Evolutionary conservation across 768 basidiomycete species (phyloP), one percentile per base, ranked within the genome.

Genomic region (Termitomyces eurrhizus): DNA sequence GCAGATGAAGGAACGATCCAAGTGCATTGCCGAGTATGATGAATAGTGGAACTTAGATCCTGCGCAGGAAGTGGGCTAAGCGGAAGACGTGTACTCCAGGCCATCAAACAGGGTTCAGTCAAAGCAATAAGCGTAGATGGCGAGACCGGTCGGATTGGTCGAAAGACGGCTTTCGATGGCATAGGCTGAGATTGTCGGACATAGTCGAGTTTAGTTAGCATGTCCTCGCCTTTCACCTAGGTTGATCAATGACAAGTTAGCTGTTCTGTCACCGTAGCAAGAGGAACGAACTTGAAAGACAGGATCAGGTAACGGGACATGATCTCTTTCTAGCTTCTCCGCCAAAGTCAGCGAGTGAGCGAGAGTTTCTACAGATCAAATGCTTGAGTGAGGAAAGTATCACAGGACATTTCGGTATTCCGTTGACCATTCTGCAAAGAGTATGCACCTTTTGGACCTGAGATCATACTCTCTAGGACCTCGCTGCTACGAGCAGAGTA

Each of bases 41-140:
- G 3, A 35, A 7, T 26, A 21, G 35, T 24, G 16, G 26, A 8
- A 39, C n/a, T n/a, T 52, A 41, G 16, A 11, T 36, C 32, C 41
- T 14, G 36, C 4, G 46, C 42, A 16, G 52, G 39, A 4, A 39
- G 26, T 24, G 52, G 35, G 9, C 11, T 29, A 2, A 49, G 52
- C 8, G 60, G 62, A n/a, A 48, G 29, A 37, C 51, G 51, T 33
- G 62, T 50, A 63, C 71, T 74, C 77, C 77, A 78, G 13, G 69
- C 69, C 75, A 80, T 75, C 24, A 80, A 72, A 57, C 69, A 75
- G 3, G 78, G 78, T 48, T 80, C 79, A 1, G 77, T 77, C 64
- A 79, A 70, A 18, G 77, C 77, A 4, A 79, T 77, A 14, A 80
- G 64, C 5, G 77, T 78, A 36, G 75, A 71, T 0, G 78, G 73